Percentiles rank a stretch among this genome's conserved stretches.
phyloP scores from a whole-genome alignment of 495 filamentous ascomycete genomes.

The Xylaria intraflava region DNA sequence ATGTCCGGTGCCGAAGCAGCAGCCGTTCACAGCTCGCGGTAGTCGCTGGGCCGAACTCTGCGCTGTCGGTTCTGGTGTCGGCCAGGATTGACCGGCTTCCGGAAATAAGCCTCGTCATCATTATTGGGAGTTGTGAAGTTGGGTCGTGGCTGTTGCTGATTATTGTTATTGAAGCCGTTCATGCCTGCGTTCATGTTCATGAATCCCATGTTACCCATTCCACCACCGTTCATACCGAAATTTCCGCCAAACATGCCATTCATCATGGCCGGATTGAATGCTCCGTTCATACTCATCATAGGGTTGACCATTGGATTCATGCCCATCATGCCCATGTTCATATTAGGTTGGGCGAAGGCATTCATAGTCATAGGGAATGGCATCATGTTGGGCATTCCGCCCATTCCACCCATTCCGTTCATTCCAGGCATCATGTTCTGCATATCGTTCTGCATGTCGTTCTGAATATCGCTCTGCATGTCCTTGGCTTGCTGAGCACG shows the following conservation, averaged over 20 bases:
- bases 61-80: conserved; percentile 75
- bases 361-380: conserved; percentile 35
- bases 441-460: too few relatives aligned
- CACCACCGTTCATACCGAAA: conserved; percentile 43
- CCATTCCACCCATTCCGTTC: conserved; percentile 37
- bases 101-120: conserved; percentile 89
- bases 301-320: conserved; percentile 52
- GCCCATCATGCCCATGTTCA: conserved; percentile 37
- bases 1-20: neutral
- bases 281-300: conserved; percentile 36
- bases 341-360: conserved; percentile 33
- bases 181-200: conserved; percentile 26
- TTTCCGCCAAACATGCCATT: conserved; percentile 34
- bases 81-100: conserved; percentile 93
- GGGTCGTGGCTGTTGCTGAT: conserved; percentile 44
- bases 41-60: conserved; percentile 78
- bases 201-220: conserved; percentile 26
- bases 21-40: conserved; percentile 61
- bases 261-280: conserved; percentile 51
- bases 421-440: conserved; percentile 34
- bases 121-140: conserved; percentile 62
- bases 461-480: too few relatives aligned
- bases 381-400: conserved; percentile 37
- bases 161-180: conserved; percentile 34
- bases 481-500: conserved; percentile 33